Base-by-base conservation (phyloP, 78 protist species). In the Chrysochromulina parva region DNA sequence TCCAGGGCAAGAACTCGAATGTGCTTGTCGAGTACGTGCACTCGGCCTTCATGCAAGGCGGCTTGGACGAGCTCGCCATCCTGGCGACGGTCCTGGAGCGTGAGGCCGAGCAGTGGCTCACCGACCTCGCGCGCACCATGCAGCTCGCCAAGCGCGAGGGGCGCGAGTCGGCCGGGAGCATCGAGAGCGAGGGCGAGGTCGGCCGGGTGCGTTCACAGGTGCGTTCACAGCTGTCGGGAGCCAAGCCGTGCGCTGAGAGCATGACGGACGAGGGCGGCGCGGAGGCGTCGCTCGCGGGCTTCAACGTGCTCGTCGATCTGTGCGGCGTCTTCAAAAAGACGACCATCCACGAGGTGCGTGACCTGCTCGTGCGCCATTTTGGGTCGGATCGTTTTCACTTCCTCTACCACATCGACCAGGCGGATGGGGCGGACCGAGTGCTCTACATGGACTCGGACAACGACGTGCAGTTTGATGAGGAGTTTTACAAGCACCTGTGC, bases 391-490 rank as follows among this genome's bases (percentile, higher is more conserved):
- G 62, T 48, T 78, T 53, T 62, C 86, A 78, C 62, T 78, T 53
- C 62, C 11, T 78, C 62, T 78, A 53, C 38, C 86, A 78, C 86
- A 78, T 78, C 58, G 86, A 78, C 86, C 80, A 71, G 80, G 62
- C 38, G 59, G 86, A 78, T 62, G 55, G 86, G 52, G 10, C 26
- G 62, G 86, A 78, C 86, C 86, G 86, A 20, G 62, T 78, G 65
- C 86, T 78, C 19, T 50, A 48, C 86, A 62, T 78, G 28, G 24
- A 50, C 65, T 78, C 86, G 62, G 62, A 78, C 65, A 53, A 52
- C 62, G 86, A 78, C 38, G 86, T 78, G 86, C 86, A 78, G 86
- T 78, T 78, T 48, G 86, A 78, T 38, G 86, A 78, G 62, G 86
- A 78, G 86, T 78, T 78, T 22, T 78, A 53, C 62, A 78, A 78